Evolutionary conservation across 2,329 filamentous ascomycete species (phyloP).

Genomic region (Penicillium crustosum): DNA sequence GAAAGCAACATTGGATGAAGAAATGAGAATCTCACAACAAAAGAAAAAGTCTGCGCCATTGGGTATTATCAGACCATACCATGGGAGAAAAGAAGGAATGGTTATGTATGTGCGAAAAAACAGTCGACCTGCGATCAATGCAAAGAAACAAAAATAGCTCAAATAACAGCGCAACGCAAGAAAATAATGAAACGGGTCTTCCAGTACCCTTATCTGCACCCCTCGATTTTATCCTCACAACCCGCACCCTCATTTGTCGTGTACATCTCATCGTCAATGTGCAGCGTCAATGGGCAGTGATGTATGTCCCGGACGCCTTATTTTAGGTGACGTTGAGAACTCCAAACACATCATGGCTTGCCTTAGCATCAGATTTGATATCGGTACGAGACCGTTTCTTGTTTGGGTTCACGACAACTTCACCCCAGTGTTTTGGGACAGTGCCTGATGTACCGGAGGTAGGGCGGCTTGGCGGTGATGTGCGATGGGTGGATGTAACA

Average conservation of each 20-base stretch:
- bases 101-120: slow-evolving; percentile 21
- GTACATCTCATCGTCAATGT: slow-evolving; percentile 13
- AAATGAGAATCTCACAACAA: slow-evolving; percentile 4
- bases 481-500: slow-evolving; percentile 13
- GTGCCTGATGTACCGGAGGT: slow-evolving; percentile 22
- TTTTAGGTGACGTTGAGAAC: slow-evolving; percentile 38
- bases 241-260: slow-evolving; percentile 10
- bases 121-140: slow-evolving; percentile 34
- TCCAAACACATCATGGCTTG: slow-evolving; percentile 40
- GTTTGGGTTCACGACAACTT: slow-evolving; percentile 44
- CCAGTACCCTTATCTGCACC: slow-evolving; percentile 4
- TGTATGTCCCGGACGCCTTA: slow-evolving; percentile 8
- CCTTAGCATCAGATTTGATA: slow-evolving; percentile 24
- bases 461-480: slow-evolving; percentile 14
- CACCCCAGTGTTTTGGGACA: slow-evolving; percentile 46
- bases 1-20: background rate
- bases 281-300: slow-evolving; percentile 12
- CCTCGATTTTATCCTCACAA: slow-evolving; percentile 2
- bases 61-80: slow-evolving; percentile 25
- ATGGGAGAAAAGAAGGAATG: slow-evolving; percentile 18
- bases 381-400: slow-evolving; percentile 35
- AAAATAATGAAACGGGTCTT: slow-evolving; percentile 11
- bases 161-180: slow-evolving; percentile 2
- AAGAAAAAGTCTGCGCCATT: slow-evolving; percentile 16
- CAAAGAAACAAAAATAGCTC: slow-evolving; percentile 14